Base-by-base conservation (phyloP, 1,139 yeast genomes). In the Wickerhamomyces sp. region DNA sequence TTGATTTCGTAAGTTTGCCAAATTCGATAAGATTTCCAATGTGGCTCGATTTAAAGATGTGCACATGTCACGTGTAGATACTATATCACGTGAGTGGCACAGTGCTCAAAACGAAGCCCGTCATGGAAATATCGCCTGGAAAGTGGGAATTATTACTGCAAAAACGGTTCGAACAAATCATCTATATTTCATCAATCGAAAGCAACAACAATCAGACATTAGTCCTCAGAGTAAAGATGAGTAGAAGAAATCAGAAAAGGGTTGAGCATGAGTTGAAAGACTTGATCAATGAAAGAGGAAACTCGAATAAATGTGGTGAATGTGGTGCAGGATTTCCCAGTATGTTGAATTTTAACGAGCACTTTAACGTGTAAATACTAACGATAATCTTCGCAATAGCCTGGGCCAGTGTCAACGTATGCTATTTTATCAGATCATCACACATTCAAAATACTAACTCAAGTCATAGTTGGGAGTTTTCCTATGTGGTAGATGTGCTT, bases 401-500 rank as follows among this genome's bases (percentile, higher is more conserved):
- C 1, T 71, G 75, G 75, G 75, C 75, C 3, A 68, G 73, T 27
- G 68, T 66, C 56, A 69, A 69, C 41, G 54, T 81, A 34, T 30
- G 48, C 42, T n/a, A 18, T 23, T 7, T 10, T 14, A 14, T 15
- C 10, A 23, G 2, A 11, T 27, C 13, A 10, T 3, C 7, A 30
- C 7, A 9, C 10, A 14, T 32, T 10, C 15, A 15, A 31, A 10
- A 15, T 31, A 34, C 33, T 26, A 44, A 40, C 36, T 9, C n/a
- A 14, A 11, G 11, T 13, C 14, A 13, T 34, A 45, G 48, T 47
- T 64, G 41, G 93, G 93, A 29, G 67, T 84, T 6, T 78, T 85
- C 50, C 67, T 85, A 30, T 85, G 94, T 66, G 93, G 91, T 6
- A 69, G 90, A 51, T 85, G 94, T 72, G 89, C 91, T 9, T 77